Evolutionary conservation across 768 basidiomycete genomes (phyloP).

Genomic region (Galerina sulciceps): DNA sequence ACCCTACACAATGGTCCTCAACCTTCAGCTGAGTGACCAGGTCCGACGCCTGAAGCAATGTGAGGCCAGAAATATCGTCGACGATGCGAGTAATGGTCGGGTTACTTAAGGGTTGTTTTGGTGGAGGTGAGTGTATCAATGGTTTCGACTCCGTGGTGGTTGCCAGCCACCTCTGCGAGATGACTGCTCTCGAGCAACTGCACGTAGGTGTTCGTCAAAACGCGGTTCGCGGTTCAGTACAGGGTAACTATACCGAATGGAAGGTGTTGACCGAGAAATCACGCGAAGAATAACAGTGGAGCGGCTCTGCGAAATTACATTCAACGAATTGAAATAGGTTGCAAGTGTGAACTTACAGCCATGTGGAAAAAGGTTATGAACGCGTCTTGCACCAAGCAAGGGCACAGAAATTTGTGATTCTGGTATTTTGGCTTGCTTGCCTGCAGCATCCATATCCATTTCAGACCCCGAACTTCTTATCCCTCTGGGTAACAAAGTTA

Average conservation of each 20-base stretch:
- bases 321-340: constrained; percentile 2
- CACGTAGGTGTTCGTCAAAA: constrained; percentile 12
- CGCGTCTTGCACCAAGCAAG: constrained; percentile 23
- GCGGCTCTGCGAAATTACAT: constrained; percentile 39
- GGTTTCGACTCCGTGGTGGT: constrained; percentile 54
- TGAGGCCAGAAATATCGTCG: constrained; percentile 88
- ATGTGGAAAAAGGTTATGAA: constrained; percentile 32
- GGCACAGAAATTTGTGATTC: constrained; percentile 40
- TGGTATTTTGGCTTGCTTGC: constrained; percentile 35
- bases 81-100: constrained; percentile 83
- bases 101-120: constrained; percentile 44
- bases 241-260: constrained; percentile 34
- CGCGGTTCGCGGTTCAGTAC: constrained; percentile 4
- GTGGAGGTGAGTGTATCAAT: constrained; percentile 44
- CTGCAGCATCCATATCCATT: constrained; percentile 7
- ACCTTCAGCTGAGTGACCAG: constrained; percentile 92
- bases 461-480: background rate
- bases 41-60: constrained; percentile 94
- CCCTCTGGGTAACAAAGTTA: background rate
- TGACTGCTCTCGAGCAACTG: constrained; percentile 41
- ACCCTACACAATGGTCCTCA: constrained; percentile 16
- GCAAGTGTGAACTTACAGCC: constrained; percentile 40
- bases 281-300: constrained; percentile 46
- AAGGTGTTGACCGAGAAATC: constrained; percentile 42
- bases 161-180: constrained; percentile 58